Percentiles rank a stretch among this genome's conserved stretches.
Evolutionary conservation across 176 grass and related monocot genomes (phyloP).

Genomic region (Cenchrus fungigraminus): DNA sequence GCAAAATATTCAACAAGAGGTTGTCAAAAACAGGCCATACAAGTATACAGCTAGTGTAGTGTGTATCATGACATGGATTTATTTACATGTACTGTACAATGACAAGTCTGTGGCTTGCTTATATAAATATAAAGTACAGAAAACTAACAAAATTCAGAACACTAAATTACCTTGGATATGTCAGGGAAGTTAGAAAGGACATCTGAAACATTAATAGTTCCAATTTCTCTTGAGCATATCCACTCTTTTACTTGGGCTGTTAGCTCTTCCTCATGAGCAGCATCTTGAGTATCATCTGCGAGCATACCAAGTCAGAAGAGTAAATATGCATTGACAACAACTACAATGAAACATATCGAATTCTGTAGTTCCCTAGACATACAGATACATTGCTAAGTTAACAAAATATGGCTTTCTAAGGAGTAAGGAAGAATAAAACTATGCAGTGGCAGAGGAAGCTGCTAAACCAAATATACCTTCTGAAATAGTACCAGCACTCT

Average conservation of each 20-base stretch:
- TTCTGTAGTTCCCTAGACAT: constrained; percentile 12
- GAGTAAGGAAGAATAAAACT: constrained; percentile 15
- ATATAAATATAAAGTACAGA: constrained; percentile 6
- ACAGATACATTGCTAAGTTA: neutral
- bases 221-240: constrained; percentile 64
- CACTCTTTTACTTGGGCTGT: constrained; percentile 72
- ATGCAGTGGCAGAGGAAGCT: constrained; percentile 26
- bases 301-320: constrained; percentile 38
- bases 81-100: constrained; percentile 7
- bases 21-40: constrained; percentile 27
- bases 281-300: constrained; percentile 96
- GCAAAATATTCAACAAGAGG: constrained; percentile 49
- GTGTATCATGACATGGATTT: constrained; percentile 14
- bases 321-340: neutral
- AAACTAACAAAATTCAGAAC: constrained; percentile 7
- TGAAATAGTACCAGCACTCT: constrained; percentile 63
- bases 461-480: constrained; percentile 59
- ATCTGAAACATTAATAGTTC: constrained; percentile 65
- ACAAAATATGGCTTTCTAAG: neutral
- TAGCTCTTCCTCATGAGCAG: constrained; percentile 74
- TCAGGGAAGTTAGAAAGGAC: constrained; percentile 81
- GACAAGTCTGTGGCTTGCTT: constrained; percentile 1
- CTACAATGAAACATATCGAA: neutral
- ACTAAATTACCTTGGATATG: constrained; percentile 67
- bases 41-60: constrained; percentile 31